These are phyloP conservation scores for Aspergillus ochraceus DNA, from an alignment of 2,329 filamentous ascomycete genomes.

Conservation along the genomic window DNA sequence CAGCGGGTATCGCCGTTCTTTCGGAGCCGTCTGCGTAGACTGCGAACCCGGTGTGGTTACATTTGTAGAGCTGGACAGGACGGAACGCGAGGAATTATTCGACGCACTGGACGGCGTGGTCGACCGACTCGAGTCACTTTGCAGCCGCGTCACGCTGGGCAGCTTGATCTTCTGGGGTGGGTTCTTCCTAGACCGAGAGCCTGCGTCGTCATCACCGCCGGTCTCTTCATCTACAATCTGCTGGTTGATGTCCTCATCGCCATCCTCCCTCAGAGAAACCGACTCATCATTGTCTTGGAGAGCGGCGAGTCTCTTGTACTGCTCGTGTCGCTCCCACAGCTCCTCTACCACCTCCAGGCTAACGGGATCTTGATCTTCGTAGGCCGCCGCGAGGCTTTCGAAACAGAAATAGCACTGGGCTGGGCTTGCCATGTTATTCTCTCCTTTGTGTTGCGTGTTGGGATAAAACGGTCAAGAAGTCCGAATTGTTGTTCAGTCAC, in stretches of 20 bases:
- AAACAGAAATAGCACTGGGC: conserved; percentile 94
- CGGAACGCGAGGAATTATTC: conserved; percentile 48
- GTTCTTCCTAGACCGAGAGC: conserved; percentile 10
- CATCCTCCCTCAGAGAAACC: conserved; percentile 16
- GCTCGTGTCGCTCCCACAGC: conserved; percentile 61
- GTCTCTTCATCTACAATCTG: conserved; percentile 30
- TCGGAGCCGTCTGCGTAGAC: conserved; percentile 36
- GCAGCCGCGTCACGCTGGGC: conserved; percentile 35
- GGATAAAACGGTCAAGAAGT: not conserved
- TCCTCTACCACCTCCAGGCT: conserved; percentile 68
- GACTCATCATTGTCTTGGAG: conserved; percentile 25
- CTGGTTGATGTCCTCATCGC: conserved; percentile 10
- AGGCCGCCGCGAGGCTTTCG: conserved; percentile 75
- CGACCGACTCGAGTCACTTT: conserved; percentile 38
- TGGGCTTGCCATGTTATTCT: conserved; percentile 69
- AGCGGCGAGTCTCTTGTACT: conserved; percentile 39
- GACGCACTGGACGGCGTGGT: conserved; percentile 48
- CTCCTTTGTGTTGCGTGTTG: not conserved
- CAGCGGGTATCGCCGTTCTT: conserved; percentile 63
- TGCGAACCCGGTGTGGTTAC: conserved; percentile 48
- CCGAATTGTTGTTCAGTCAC: not conserved
- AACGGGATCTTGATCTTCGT: conserved; percentile 68
- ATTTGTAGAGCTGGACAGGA: conserved; percentile 40
- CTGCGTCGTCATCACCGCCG: conserved; percentile 28
- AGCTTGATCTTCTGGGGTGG: conserved; percentile 28